Percentiles rank a stretch among this genome's conserved stretches.
Conservation (phyloP, 495 filamentous ascomycete species). For the Lepidopterella palustris region DNA sequence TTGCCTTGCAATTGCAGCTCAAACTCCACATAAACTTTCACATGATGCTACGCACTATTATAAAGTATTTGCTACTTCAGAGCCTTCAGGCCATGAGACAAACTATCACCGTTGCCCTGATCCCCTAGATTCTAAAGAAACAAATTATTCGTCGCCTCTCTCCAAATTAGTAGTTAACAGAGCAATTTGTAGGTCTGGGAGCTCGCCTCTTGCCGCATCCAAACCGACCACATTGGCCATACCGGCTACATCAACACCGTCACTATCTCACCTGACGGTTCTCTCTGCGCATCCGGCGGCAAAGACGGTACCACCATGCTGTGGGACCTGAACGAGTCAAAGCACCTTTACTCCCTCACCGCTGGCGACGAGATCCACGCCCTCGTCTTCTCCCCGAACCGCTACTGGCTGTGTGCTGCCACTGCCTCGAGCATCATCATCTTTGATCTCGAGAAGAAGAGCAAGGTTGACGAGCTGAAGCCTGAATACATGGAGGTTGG, state of each 20-base stretch:
- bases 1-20: constrained; percentile 16
- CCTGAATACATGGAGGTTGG: constrained; percentile 92
- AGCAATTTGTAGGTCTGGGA: constrained; percentile 83
- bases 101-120: constrained; percentile 89
- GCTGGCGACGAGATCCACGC: constrained; percentile 99
- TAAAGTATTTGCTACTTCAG: constrained; percentile 99
- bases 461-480: constrained; percentile 99
- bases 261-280: constrained; percentile 99
- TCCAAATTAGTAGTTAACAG: constrained; percentile 9
- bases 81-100: constrained; percentile 96
- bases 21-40: constrained; percentile 33
- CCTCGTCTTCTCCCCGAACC: constrained; percentile 99
- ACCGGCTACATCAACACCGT: constrained; percentile 99
- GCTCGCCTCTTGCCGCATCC: constrained; percentile 96
- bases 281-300: constrained; percentile 96
- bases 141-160: too few relatives aligned
- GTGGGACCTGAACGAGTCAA: constrained; percentile 99
- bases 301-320: constrained; percentile 99
- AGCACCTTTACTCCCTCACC: constrained; percentile 99
- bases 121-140: constrained; percentile 32
- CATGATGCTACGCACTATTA: constrained; percentile 86
- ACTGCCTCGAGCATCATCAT: constrained; percentile 97
- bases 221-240: constrained; percentile 99
- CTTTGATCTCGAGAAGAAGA: constrained; percentile 99
- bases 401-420: constrained; percentile 99